These are phyloP conservation scores for Yamadazyma kanchanaburiensis DNA, from an alignment of 1,139 yeast genomes.

Conservation along the genomic window DNA sequence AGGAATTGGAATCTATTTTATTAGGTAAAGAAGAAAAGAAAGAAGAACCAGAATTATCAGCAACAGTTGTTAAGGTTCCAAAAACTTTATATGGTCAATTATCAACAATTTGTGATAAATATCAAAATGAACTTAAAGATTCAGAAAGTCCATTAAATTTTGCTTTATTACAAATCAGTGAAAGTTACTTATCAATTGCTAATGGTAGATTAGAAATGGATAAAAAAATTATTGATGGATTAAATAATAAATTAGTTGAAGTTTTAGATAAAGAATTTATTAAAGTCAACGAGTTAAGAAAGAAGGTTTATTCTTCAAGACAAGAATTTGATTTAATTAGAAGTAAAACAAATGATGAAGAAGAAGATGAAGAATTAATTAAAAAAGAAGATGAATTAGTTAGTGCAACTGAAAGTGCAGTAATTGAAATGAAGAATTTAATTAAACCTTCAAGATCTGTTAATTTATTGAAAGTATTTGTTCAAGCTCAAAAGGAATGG, in stretches of 20 bases:
- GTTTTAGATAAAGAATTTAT: slow-evolving; percentile 57
- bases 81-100: slow-evolving; percentile 46
- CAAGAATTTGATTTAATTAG: slow-evolving; percentile 68
- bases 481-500: slow-evolving; percentile 65
- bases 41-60: slow-evolving; percentile 13
- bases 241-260: slow-evolving; percentile 52
- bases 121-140: slow-evolving; percentile 39
- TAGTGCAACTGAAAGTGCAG: slow-evolving; percentile 71
- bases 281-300: slow-evolving; percentile 59
- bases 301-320: slow-evolving; percentile 66
- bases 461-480: slow-evolving; percentile 58
- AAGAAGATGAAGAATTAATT: slow-evolving; percentile 54
- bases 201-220: slow-evolving; percentile 65
- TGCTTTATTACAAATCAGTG: slow-evolving; percentile 54
- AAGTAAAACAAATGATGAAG: slow-evolving; percentile 33
- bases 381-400: slow-evolving; percentile 74
- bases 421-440: slow-evolving; percentile 69
- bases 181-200: slow-evolving; percentile 59
- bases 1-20: slow-evolving; percentile 57
- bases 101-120: slow-evolving; percentile 31
- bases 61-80: slow-evolving; percentile 37
- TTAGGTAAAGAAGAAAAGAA: slow-evolving; percentile 25
- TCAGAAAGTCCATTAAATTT: slow-evolving; percentile 48
- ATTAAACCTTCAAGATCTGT: slow-evolving; percentile 66
- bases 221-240: slow-evolving; percentile 50